Evolutionary conservation across 1,139 yeast species (phyloP), one percentile per base, ranked within the genome.

Genomic region (Pichia sp.): DNA sequence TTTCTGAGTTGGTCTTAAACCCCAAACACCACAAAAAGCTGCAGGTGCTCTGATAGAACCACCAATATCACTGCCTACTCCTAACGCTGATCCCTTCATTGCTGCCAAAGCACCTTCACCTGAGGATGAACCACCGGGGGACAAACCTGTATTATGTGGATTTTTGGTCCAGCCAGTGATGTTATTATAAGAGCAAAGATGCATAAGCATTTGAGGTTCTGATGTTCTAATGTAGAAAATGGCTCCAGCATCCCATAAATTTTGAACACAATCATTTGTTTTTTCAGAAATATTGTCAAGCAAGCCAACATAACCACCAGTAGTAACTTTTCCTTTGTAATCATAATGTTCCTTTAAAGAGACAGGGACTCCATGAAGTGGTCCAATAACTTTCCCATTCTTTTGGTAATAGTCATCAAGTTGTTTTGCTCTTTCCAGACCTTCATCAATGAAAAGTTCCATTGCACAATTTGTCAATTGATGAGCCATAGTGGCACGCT

Each of bases 41-140:
- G 69, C 62, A 3, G 71, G 71, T 28, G 56, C 52, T 34, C 71
- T 50, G 36, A 67, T 59, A 12, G 67, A 60, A 3, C 71, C 71
- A n/a, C 70, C 71, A 41, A 66, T 64, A 49, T 67, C 71, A 24
- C 81, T 69, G 3, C 88, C 88, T 44, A 81, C 64, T 21, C 88
- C 86, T 33, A 80, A 50, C 1, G 71, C 68, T 24, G 83, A 72
- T 9, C 82, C 85, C 36, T 77, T 79, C 64, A 79, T 72, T 1
- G 74, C 76, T 23, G 76, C 72, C 46, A 79, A 58, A 1, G 86
- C 73, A 46, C 86, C 85, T 58, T 80, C 88, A 47, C 89, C 89
- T 21, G 81, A 74, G 1, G 85, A 77, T 0, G 85, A 77, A 5
- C 89, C 89, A 44, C 81, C 81, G 7, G 77, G 67, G 9, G 76